phyloP scores from a whole-genome alignment of 192 early-diverging fungal genomes.

The Entomortierella chlamydospora region DNA sequence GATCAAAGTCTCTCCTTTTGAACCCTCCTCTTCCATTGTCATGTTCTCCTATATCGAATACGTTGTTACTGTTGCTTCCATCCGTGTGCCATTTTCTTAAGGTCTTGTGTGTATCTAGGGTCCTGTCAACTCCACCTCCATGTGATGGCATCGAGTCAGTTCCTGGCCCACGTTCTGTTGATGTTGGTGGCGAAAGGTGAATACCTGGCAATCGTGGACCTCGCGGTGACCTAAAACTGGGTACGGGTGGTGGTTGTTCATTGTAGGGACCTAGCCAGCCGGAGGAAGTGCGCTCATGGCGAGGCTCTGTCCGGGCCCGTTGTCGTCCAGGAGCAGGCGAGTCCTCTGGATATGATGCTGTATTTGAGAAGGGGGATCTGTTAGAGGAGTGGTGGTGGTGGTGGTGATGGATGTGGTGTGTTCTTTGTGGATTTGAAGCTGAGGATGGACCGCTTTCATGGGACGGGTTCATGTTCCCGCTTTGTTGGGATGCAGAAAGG shows the following conservation, averaged over 20 bases:
- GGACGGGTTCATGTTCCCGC: constrained; percentile 10
- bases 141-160: neutral
- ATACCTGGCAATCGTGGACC: constrained; percentile 12
- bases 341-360: constrained; percentile 13
- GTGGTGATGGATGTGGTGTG: constrained; percentile 4
- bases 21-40: constrained; percentile 12
- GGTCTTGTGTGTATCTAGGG: constrained; percentile 14
- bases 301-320: constrained; percentile 36
- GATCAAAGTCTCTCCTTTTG: constrained; percentile 33
- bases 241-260: constrained; percentile 24
- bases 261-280: constrained; percentile 49
- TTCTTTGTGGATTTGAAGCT: constrained; percentile 16
- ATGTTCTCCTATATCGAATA: neutral
- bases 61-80: neutral
- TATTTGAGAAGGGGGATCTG: constrained; percentile 5
- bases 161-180: constrained; percentile 8
- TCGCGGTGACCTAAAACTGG: constrained; percentile 23
- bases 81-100: constrained; percentile 25
- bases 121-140: constrained; percentile 16
- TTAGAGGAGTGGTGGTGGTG: constrained; percentile 10
- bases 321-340: constrained; percentile 24
- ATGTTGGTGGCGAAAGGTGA: constrained; percentile 9
- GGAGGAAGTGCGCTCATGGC: constrained; percentile 37
- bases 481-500: neutral
- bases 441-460: constrained; percentile 21